Evolutionary conservation across 805 yeast species (phyloP).

Genomic region (Kuraishia hungarica): DNA sequence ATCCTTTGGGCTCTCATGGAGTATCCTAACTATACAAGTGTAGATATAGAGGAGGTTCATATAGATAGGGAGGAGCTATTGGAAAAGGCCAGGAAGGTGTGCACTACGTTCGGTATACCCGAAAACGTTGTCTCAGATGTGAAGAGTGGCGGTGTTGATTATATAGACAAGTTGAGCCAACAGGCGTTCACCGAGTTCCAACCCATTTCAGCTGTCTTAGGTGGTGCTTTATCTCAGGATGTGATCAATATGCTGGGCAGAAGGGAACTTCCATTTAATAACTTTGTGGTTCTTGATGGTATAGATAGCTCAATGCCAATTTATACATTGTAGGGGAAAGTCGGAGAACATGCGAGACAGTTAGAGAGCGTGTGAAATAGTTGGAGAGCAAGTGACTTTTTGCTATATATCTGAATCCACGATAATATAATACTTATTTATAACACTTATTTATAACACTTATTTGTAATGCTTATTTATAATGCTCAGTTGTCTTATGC

Average conservation of each 20-base stretch:
- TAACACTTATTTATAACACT: too few species aligned
- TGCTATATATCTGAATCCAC: background rate
- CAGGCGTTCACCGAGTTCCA: constrained; percentile 62
- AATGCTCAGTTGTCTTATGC: too few species aligned
- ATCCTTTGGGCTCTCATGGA: constrained; percentile 50
- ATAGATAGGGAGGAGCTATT: constrained; percentile 21
- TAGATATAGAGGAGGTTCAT: constrained; percentile 14
- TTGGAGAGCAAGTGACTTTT: too few species aligned
- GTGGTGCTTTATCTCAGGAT: constrained; percentile 88
- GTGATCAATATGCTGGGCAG: constrained; percentile 73
- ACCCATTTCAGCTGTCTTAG: constrained; percentile 81
- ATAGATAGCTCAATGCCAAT: constrained; percentile 68
- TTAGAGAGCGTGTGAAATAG: too few species aligned
- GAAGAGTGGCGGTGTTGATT: constrained; percentile 17
- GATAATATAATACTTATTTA: too few species aligned
- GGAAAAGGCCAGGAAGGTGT: constrained; percentile 18
- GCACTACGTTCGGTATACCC: constrained; percentile 37
- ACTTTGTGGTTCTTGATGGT: constrained; percentile 73
- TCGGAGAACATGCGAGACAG: too few species aligned
- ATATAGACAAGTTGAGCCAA: constrained; percentile 29
- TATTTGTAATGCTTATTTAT: too few species aligned
- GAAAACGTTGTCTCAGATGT: constrained; percentile 29
- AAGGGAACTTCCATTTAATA: constrained; percentile 75
- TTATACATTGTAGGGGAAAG: constrained; percentile 35
- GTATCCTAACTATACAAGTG: constrained; percentile 12